Conservation (phyloP, 768 basidiomycete genomes). For the Lactarius quietus region DNA sequence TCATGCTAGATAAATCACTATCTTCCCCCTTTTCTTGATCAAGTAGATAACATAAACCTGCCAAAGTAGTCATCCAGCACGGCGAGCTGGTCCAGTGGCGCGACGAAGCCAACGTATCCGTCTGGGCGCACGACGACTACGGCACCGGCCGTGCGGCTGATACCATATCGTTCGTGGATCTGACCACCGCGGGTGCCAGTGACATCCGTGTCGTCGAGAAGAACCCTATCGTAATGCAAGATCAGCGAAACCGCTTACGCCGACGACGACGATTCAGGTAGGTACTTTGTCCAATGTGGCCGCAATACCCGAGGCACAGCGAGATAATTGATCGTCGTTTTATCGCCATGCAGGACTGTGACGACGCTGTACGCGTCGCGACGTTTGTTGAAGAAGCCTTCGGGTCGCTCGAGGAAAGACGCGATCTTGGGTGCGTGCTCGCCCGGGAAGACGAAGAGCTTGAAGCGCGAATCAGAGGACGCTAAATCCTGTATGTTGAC, state of each 20-base stretch:
- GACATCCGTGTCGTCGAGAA: conserved; percentile 54
- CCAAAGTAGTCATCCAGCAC: conserved; percentile 47
- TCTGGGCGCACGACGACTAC: conserved; percentile 59
- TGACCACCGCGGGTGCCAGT: conserved; percentile 45
- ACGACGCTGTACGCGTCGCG: conserved; percentile 33
- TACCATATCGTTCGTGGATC: conserved; percentile 56
- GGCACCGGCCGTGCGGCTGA: conserved; percentile 42
- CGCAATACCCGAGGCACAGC: conserved; percentile 36
- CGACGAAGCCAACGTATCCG: conserved; percentile 60
- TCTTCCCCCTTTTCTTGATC: neutral
- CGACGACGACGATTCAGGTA: neutral
- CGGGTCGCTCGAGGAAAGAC: conserved; percentile 29
- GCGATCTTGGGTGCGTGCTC: conserved; percentile 31
- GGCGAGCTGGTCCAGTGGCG: conserved; percentile 42
- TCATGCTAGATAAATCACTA: neutral
- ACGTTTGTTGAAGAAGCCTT: conserved; percentile 30
- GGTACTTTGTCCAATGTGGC: conserved; percentile 43
- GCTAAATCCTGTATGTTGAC: conserved; percentile 50
- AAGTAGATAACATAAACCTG: conserved; percentile 37
- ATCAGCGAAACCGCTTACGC: neutral
- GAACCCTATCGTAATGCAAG: conserved; percentile 41
- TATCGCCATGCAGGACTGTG: conserved; percentile 32
- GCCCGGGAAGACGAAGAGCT: conserved; percentile 44
- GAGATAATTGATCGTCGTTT: conserved; percentile 34
- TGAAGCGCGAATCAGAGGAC: conserved; percentile 47